Conservation (phyloP, 2,329 filamentous ascomycete genomes). For the Paecilomyces niveus region DNA sequence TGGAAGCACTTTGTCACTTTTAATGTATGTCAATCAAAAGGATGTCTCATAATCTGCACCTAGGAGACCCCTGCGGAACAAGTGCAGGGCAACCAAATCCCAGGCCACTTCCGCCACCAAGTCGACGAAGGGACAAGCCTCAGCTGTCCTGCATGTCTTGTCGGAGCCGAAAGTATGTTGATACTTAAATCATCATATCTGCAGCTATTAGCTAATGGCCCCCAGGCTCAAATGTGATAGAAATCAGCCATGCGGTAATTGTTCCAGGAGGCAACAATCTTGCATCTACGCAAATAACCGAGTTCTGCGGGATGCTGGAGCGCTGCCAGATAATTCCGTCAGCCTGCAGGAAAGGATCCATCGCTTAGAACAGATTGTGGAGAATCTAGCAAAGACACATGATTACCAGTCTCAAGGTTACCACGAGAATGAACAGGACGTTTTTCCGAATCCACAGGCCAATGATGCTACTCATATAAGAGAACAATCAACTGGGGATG, state of each 20-base stretch:
- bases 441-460: neutral
- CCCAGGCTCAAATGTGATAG: conserved; percentile 6
- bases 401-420: neutral
- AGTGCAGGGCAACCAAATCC: neutral
- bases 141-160: conserved; percentile 7
- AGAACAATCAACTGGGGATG: neutral
- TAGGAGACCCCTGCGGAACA: neutral
- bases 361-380: neutral
- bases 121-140: conserved; percentile 7
- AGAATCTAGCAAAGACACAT: neutral
- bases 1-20: neutral
- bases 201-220: neutral
- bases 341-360: neutral
- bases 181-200: neutral
- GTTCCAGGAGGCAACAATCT: neutral
- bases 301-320: neutral
- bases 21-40: neutral
- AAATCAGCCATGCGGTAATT: conserved; percentile 4
- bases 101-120: conserved; percentile 3
- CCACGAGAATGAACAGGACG: neutral
- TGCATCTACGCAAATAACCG: neutral
- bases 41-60: neutral
- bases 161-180: conserved; percentile 4
- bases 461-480: neutral
- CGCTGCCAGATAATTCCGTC: neutral